Base-by-base conservation (phyloP, 2,329 filamentous ascomycete species). In the Phialocephala subalpina region DNA sequence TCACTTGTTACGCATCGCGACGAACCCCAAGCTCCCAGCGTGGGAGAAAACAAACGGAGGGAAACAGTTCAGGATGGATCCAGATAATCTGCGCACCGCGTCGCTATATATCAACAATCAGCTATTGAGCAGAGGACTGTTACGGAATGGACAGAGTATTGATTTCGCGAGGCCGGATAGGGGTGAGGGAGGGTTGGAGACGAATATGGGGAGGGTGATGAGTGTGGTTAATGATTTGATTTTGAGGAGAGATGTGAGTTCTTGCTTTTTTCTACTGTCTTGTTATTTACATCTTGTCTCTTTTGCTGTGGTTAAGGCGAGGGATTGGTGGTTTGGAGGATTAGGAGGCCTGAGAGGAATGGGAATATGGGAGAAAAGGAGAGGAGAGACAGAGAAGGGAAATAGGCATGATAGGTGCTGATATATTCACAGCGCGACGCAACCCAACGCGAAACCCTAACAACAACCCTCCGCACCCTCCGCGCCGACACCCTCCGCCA, bases 141-240 rank as follows among this genome's bases (percentile, higher is more conserved):
- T 91, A 27, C 84, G 86, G 72, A 87, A 90, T 85, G 88, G 91
- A 71, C 87, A 91, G 73, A 83, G 82, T 49, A 92, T 99, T 79
- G 90, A 97, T 78, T 99, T 99, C 78, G 89, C 92, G 67, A 83
- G 88, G 68, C 90, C 92, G 9, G 87, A 87, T 61, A 83, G 87
- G 69, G 85, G 84, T 66, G 87, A 90, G 85, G 74, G 87, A 85
- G 87, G 86, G 20, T 83, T 87, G 42, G 85, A 86, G 75, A 87
- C 86, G 59, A 92, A 92, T 20, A 95, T 96, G 89, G 91, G 92
- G 22, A 88, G 89, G 71, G 90, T 98, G 73, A 97, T 99, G 81
- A 92, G 95, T 76, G 86, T 99, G 27, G 89, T 99, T 58, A 97
- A 99, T 79, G 96, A 99, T 77, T 80, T 99, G 72, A 93, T 99